A percentile compares a stretch with the other conserved stretches of the same genome.
phyloP scores from a whole-genome alignment of 2,329 filamentous ascomycete species.

The Pseudogymnoascus verrucosus region DNA sequence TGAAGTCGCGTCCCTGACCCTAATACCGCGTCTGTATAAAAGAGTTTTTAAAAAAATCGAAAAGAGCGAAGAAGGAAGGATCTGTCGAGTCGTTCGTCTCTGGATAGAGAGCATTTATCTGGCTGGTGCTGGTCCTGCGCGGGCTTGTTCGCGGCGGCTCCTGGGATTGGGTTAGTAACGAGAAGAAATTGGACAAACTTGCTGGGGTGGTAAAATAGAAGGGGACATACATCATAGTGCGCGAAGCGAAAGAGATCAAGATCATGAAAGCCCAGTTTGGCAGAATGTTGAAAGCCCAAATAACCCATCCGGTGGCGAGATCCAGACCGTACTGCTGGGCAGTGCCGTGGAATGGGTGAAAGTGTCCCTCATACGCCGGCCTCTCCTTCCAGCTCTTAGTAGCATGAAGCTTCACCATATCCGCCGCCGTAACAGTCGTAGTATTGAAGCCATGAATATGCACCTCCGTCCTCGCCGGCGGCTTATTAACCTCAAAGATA shows the following conservation, averaged over 20 bases:
- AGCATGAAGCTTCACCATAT: constrained; percentile 52
- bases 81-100: neutral
- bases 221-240: constrained; percentile 71
- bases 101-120: neutral
- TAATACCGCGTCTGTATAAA: constrained; percentile 3
- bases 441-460: constrained; percentile 61
- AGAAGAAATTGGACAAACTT: no score
- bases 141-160: neutral
- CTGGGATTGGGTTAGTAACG: neutral
- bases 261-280: constrained; percentile 77
- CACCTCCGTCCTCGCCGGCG: constrained; percentile 55
- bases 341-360: constrained; percentile 68
- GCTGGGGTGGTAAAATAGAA: no score
- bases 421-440: constrained; percentile 57
- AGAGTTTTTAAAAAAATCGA: neutral
- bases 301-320: constrained; percentile 57
- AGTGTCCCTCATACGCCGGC: constrained; percentile 52
- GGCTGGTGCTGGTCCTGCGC: neutral
- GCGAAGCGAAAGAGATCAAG: constrained; percentile 62
- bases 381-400: constrained; percentile 43
- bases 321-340: constrained; percentile 54
- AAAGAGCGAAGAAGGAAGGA: neutral
- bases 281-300: constrained; percentile 59
- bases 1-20: neutral
- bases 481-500: constrained; percentile 59